Conservation (phyloP, 148 eudicot genomes). For the Nepenthes gracilis region DNA sequence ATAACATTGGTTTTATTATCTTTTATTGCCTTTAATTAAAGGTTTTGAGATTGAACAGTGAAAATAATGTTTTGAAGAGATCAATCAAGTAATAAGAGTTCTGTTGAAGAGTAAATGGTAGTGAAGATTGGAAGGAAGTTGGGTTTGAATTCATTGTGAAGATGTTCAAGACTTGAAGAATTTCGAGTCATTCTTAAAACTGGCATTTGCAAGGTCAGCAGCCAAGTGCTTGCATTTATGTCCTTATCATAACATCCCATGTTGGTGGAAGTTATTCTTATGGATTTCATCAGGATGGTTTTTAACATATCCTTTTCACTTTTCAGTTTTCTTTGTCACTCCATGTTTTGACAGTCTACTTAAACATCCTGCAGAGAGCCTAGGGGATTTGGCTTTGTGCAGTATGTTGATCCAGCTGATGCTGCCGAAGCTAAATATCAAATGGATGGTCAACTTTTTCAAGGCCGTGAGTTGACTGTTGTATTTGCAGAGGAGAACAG, state of each 20-base stretch:
- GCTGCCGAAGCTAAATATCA: constrained; percentile 92
- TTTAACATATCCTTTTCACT: constrained; percentile 1
- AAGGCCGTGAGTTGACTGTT: constrained; percentile 55
- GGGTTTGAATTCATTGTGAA: constrained; percentile 74
- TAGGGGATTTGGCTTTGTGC: constrained; percentile 97
- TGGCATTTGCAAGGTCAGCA: constrained; percentile 80
- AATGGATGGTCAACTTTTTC: constrained; percentile 85
- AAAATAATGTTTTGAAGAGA: constrained; percentile 70
- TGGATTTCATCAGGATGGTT: constrained; percentile 5
- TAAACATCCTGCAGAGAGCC: constrained; percentile 32
- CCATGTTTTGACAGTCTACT: constrained; percentile 16
- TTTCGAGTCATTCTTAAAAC: constrained; percentile 81
- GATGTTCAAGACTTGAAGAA: constrained; percentile 93
- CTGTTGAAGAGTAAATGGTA: constrained; percentile 73
- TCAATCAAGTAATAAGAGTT: constrained; percentile 86
- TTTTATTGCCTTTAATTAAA: constrained; percentile 23
- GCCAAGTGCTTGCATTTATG: constrained; percentile 68
- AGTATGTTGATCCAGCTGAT: constrained; percentile 75
- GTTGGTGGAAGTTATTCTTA: constrained; percentile 12
- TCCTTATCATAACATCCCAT: constrained; percentile 36
- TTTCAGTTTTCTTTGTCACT: constrained; percentile 4
- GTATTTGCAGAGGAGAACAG: constrained; percentile 82
- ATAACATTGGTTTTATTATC: neutral
- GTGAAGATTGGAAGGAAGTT: constrained; percentile 70
- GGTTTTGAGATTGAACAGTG: constrained; percentile 77